Percentiles rank a stretch among this genome's conserved stretches.
Evolutionary conservation across 2,329 filamentous ascomycete genomes (phyloP).

Genomic region (Epichloe typhina): DNA sequence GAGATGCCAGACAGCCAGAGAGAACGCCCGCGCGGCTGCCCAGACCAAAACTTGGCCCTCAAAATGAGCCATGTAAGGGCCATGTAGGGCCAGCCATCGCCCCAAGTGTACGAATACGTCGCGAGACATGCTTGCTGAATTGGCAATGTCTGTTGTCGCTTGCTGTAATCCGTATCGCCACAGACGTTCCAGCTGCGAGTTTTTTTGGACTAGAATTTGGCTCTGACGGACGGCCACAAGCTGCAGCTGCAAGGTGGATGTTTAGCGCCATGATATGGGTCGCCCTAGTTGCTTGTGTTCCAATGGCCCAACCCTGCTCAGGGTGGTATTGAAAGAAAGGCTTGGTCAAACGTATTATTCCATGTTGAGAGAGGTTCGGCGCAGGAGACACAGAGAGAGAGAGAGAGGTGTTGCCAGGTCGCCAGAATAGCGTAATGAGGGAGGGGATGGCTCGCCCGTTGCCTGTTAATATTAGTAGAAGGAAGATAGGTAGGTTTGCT

Average conservation of each 20-base stretch:
- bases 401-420: not conserved
- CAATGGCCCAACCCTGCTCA: constrained; percentile 7
- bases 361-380: constrained; percentile 2
- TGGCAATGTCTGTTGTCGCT: not conserved
- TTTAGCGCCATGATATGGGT: constrained; percentile 6
- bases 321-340: constrained; percentile 7
- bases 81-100: not conserved
- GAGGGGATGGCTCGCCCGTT: constrained; percentile 2
- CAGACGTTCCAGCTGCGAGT: constrained; percentile 3
- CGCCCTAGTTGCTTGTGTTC: constrained; percentile 1
- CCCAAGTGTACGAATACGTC: not conserved
- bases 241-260: constrained; percentile 2
- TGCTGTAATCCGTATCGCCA: not conserved
- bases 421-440: constrained; percentile 1
- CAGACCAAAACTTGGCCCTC: not conserved
- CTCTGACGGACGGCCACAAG: not conserved
- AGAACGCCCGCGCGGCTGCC: too few relatives aligned
- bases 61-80: not conserved
- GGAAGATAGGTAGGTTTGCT: not conserved
- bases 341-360: constrained; percentile 6
- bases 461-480: constrained; percentile 1
- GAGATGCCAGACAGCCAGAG: not conserved
- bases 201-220: constrained; percentile 3
- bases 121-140: not conserved
- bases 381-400: not conserved